Percentiles rank a stretch among this genome's conserved stretches.
phyloP scores from a whole-genome alignment of 805 yeast species.

The Wickerhamiella brachini region DNA sequence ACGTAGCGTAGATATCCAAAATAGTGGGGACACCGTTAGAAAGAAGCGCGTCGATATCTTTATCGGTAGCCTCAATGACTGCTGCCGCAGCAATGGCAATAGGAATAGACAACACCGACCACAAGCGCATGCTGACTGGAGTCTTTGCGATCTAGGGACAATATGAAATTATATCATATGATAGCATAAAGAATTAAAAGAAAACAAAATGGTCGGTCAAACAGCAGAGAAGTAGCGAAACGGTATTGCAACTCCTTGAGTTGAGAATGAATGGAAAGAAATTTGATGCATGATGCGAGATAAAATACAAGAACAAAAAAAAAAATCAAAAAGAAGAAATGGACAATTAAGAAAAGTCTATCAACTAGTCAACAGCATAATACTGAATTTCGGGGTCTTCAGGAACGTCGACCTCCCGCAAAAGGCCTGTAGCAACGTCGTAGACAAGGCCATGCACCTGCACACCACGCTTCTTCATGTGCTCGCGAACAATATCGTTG shows the following conservation, averaged over 20 bases:
- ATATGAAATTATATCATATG: too few species aligned
- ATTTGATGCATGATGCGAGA: too few species aligned
- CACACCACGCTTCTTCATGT: slow-evolving; percentile 45
- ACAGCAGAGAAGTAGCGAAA: too few species aligned
- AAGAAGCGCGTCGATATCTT: slow-evolving; percentile 48
- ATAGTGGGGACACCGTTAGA: slow-evolving; percentile 52
- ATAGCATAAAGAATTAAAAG: too few species aligned
- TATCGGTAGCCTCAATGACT: slow-evolving; percentile 21
- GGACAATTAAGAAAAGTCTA: neutral
- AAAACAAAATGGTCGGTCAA: too few species aligned
- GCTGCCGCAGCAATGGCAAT: neutral
- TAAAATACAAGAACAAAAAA: too few species aligned
- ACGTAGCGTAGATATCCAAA: slow-evolving; percentile 58
- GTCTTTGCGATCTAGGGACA: too few species aligned
- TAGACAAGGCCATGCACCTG: slow-evolving; percentile 76
- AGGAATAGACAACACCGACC: neutral
- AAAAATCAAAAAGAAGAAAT: too few species aligned
- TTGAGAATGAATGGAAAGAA: too few species aligned
- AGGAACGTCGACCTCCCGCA: slow-evolving; percentile 33
- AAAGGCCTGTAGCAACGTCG: slow-evolving; percentile 64
- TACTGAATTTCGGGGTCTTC: slow-evolving; percentile 18
- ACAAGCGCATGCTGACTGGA: neutral
- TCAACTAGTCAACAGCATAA: slow-evolving; percentile 9
- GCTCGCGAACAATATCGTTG: slow-evolving; percentile 55
- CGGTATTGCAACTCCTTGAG: too few species aligned